A percentile compares a stretch with the other conserved stretches of the same genome.
These are phyloP conservation scores for Rhododendron mucronatum DNA, from an alignment of 148 eudicot genomes.

Conservation along the genomic window DNA sequence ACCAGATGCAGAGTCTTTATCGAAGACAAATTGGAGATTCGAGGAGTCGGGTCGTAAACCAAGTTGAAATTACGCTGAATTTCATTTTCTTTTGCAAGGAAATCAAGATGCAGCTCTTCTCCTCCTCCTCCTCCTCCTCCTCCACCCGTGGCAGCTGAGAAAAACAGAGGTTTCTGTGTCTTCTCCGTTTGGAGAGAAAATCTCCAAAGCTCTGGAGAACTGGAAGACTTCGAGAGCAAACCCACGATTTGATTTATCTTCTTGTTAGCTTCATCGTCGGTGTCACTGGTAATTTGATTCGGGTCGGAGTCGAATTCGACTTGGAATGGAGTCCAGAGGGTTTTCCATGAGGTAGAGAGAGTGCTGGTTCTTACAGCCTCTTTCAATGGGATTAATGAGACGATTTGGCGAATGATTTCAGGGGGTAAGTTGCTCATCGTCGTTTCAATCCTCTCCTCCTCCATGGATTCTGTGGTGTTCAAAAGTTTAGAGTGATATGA, in stretches of 20 bases:
- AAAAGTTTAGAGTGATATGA: background rate
- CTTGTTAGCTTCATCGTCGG: background rate
- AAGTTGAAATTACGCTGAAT: background rate
- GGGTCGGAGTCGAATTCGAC: slow-evolving; percentile 3
- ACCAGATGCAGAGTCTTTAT: slow-evolving; percentile 17
- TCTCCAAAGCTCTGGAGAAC: background rate
- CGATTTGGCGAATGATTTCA: slow-evolving; percentile 15
- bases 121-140: background rate
- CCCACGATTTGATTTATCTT: background rate
- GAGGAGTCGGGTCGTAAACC: background rate
- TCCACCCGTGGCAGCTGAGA: slow-evolving; percentile 3
- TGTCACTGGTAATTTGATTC: background rate
- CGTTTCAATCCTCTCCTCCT: slow-evolving; percentile 3
- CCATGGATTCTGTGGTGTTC: background rate
- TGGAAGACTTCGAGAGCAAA: background rate
- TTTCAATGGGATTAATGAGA: slow-evolving; percentile 19
- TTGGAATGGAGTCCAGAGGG: slow-evolving; percentile 7
- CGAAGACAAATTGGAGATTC: background rate
- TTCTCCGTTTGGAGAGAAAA: background rate
- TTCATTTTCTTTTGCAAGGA: background rate
- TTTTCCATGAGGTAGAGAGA: slow-evolving; percentile 22
- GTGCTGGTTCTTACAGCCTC: slow-evolving; percentile 16
- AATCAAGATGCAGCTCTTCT: slow-evolving; percentile 17
- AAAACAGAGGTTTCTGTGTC: background rate
- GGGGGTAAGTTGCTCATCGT: slow-evolving; percentile 9